Percentiles rank a stretch among this genome's conserved stretches.
Conservation (phyloP, 1,284 basidiomycete genomes). For the Sporisorium graminicola region DNA sequence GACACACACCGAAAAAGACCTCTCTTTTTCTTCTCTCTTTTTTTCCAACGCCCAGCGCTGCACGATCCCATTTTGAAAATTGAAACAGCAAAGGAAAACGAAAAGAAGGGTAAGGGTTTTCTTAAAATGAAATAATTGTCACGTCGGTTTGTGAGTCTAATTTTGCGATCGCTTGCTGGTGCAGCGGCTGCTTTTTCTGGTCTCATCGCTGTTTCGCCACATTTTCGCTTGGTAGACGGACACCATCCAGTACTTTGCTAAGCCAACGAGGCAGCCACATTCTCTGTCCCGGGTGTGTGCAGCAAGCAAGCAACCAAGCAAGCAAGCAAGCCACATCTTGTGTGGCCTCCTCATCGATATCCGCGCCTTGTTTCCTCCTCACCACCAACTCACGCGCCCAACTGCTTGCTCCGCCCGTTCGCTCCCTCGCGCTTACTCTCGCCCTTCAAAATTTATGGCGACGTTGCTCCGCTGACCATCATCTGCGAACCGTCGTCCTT, state of each 20-base stretch:
- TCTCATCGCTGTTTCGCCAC: not conserved
- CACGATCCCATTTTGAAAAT: too few species aligned
- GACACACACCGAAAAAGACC: too few species aligned
- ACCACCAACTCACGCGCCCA: constrained; percentile 5
- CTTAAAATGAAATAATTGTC: not conserved
- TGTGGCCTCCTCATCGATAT: not conserved
- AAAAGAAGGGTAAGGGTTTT: not conserved
- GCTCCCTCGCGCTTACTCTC: not conserved
- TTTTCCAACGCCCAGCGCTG: too few species aligned
- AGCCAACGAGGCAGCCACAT: not conserved
- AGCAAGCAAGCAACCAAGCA: too few species aligned
- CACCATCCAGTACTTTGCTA: constrained; percentile 1
- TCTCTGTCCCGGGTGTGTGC: not conserved
- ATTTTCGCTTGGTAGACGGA: not conserved
- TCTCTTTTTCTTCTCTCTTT: too few species aligned
- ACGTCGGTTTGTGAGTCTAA: not conserved
- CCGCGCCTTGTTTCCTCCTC: constrained; percentile 1
- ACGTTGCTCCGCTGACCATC: constrained; percentile 32
- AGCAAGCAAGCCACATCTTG: constrained; percentile 15
- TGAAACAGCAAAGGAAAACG: not conserved
- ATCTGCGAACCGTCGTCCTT: constrained; percentile 13
- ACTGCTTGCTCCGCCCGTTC: not conserved
- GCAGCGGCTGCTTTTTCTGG: not conserved
- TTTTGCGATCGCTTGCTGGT: not conserved
- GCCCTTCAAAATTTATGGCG: constrained; percentile 9